Base-by-base conservation (phyloP, 441 rosid species). In the Pelargonium myrrhifolium region DNA sequence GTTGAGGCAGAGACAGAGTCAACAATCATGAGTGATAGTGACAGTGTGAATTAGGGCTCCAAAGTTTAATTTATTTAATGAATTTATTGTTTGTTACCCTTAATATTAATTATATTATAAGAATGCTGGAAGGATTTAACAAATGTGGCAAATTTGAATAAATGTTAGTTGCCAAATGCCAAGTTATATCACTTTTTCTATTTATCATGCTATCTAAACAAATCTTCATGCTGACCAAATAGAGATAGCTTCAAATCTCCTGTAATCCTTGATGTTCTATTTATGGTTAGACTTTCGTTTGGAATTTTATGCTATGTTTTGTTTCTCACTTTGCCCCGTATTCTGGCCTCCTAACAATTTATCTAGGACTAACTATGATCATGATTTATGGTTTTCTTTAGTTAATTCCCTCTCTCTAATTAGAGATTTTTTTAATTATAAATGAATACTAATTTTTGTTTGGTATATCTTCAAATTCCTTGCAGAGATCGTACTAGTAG, bases 401-500 rank as follows among this genome's bases (percentile, higher is more conserved):
- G 12, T 58, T 58, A 7, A n/a, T 58, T 22, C 3, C 15, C 31
- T 9, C 22, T 21, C 24, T 21, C 58, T 6, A 51, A n/a, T 51
- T 51, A 53, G 59, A 53, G 3, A 55, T 18, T 20, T 8, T 1
- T 55, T 0, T 20, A 0, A 55, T 6, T 35, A 35, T 35, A 20
- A 2, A 21, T 20, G 3, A 55, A 7, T 2, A 20, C 61, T 55
- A 17, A 55, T 17, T 12, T 39, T 68, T 26, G 67, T 55, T 53
- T 74, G 74, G 76, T 64, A 71, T 74, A 37, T 77, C 62, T 37
- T 71, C n/a, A 51, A 43, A 72, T 78, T 67, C 67, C 79, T 68
- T 81, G 68, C 87, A 96, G 99, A 80, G 99, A 93, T 35, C 96
- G 99, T 12, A 80, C 84, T 64, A 88, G 81, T 74, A 93, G 93